Percentiles rank a stretch among this genome's conserved stretches.
Conservation (phyloP, 1,284 basidiomycete genomes). For the Spongiforma sp. region DNA sequence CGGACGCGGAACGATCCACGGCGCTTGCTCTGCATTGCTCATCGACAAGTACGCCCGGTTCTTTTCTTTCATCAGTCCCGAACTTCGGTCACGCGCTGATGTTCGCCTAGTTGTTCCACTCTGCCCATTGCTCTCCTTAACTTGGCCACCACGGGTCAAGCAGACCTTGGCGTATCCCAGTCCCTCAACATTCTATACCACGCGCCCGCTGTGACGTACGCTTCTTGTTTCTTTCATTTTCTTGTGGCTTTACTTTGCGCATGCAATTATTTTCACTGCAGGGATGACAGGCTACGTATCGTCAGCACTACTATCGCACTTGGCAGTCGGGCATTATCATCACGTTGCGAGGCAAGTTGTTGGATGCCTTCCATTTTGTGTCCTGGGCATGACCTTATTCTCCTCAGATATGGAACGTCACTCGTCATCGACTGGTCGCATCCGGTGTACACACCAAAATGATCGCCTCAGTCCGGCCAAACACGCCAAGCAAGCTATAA, state of each 20-base stretch:
- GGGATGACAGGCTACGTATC: slow-evolving; percentile 35
- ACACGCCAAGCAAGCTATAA: slow-evolving; percentile 28
- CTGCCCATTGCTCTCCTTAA: slow-evolving; percentile 38
- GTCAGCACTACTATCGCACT: slow-evolving; percentile 35
- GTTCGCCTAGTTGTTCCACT: slow-evolving; percentile 42
- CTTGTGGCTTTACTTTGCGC: neutral
- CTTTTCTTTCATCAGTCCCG: neutral
- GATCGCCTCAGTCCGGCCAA: slow-evolving; percentile 31
- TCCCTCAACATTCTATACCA: slow-evolving; percentile 46
- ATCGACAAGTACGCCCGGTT: slow-evolving; percentile 48
- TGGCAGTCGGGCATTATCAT: slow-evolving; percentile 30
- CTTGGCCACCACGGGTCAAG: slow-evolving; percentile 26
- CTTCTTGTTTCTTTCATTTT: neutral
- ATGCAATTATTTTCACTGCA: slow-evolving; percentile 14
- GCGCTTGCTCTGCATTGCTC: slow-evolving; percentile 51
- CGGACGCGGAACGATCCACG: slow-evolving; percentile 44
- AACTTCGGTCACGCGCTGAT: neutral
- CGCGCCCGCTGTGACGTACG: slow-evolving; percentile 44
- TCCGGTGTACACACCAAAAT: slow-evolving; percentile 46
- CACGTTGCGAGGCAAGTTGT: slow-evolving; percentile 34
- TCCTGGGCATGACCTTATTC: too few species aligned
- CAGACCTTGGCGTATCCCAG: slow-evolving; percentile 43
- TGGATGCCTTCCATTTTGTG: too few species aligned
- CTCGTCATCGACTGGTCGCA: slow-evolving; percentile 37
- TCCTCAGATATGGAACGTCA: slow-evolving; percentile 44